Conservation (phyloP, 352 stramenopile species). For the Elongisporangium anandrum region DNA sequence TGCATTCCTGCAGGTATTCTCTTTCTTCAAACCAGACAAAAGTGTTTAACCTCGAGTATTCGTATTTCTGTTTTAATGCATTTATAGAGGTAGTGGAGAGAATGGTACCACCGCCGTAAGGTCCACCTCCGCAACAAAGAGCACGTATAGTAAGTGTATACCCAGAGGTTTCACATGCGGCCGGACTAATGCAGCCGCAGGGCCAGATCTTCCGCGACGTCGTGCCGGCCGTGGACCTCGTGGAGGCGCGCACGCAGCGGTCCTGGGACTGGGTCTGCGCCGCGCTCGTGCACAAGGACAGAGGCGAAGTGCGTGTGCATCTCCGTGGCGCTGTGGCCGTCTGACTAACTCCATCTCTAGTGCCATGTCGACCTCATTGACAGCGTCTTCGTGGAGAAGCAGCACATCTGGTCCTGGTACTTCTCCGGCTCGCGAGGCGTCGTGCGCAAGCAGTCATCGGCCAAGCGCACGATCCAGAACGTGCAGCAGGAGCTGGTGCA, state of each 20-base stretch:
- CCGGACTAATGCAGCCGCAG: slow-evolving; percentile 3
- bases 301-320: slow-evolving; percentile 31
- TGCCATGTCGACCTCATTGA: slow-evolving; percentile 54
- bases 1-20: not conserved
- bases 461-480: slow-evolving; percentile 36
- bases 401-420: slow-evolving; percentile 81
- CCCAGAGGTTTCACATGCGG: not conserved
- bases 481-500: slow-evolving; percentile 38
- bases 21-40: not conserved
- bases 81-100: not conserved
- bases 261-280: slow-evolving; percentile 71
- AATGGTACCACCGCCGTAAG: not conserved
- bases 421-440: slow-evolving; percentile 44
- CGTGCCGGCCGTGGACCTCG: slow-evolving; percentile 48
- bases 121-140: not conserved
- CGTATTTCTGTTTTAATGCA: not conserved
- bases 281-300: slow-evolving; percentile 55
- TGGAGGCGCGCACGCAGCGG: slow-evolving; percentile 39
- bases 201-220: slow-evolving; percentile 49
- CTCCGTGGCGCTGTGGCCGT: not conserved
- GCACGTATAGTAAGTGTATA: not conserved
- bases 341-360: slow-evolving; percentile 2
- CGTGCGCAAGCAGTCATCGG: slow-evolving; percentile 52
- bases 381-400: slow-evolving; percentile 69
- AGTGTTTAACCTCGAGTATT: not conserved